Evolutionary conservation across 176 grass and related monocot genomes (phyloP).

Genomic region (Oryza punctata): DNA sequence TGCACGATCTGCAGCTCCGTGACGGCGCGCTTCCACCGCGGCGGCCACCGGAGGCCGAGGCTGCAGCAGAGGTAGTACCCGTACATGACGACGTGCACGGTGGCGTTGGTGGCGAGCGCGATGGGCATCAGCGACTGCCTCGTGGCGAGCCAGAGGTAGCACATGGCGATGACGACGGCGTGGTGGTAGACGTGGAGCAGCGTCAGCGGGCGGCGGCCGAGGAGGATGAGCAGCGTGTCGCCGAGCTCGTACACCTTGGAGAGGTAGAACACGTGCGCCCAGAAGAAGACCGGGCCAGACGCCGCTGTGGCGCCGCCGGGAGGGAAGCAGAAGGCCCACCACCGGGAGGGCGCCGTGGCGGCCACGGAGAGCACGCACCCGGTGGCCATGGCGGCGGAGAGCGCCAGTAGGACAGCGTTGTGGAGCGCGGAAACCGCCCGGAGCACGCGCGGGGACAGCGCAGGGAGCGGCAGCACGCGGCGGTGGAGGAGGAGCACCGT

Average conservation of each 20-base stretch:
- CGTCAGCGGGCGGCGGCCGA: constrained; percentile 69
- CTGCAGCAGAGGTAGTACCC: constrained; percentile 79
- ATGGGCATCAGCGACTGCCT: constrained; percentile 78
- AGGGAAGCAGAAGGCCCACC: constrained; percentile 75
- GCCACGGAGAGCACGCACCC: constrained; percentile 67
- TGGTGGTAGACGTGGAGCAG: constrained; percentile 99
- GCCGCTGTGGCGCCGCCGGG: constrained; percentile 39
- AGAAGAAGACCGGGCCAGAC: constrained; percentile 80
- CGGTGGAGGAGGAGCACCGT: constrained; percentile 64
- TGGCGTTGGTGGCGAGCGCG: constrained; percentile 79
- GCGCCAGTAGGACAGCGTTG: constrained; percentile 64
- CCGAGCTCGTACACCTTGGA: constrained; percentile 91
- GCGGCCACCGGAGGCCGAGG: constrained; percentile 70
- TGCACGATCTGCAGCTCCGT: constrained; percentile 89
- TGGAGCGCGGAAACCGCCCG: constrained; percentile 57
- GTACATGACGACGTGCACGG: constrained; percentile 94
- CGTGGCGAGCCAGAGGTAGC: constrained; percentile 88
- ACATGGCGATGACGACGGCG: constrained; percentile 83
- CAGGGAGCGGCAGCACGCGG: constrained; percentile 57
- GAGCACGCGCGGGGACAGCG: constrained; percentile 34
- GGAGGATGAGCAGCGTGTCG: constrained; percentile 91
- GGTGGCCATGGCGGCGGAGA: constrained; percentile 74
- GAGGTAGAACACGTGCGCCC: constrained; percentile 92
- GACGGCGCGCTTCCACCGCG: constrained; percentile 74
- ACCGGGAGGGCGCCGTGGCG: constrained; percentile 35